These are phyloP conservation scores for Aspergillus egyptiacus DNA, from an alignment of 495 filamentous ascomycete species.

Conservation along the genomic window DNA sequence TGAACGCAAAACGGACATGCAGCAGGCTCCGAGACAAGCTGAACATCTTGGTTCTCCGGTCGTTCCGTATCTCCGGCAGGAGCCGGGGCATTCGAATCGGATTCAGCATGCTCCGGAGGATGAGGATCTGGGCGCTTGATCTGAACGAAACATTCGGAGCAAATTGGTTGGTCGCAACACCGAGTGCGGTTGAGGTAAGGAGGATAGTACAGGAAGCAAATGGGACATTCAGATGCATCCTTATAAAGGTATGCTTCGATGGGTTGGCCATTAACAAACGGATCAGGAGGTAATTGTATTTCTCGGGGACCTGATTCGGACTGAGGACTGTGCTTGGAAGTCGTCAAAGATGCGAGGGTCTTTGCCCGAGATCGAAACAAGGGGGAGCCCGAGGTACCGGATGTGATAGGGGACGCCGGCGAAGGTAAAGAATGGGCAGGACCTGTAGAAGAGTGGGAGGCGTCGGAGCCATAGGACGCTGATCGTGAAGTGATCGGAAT, in stretches of 20 bases:
- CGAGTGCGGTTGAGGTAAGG: slow-evolving; percentile 93
- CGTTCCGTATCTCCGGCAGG: slow-evolving; percentile 31
- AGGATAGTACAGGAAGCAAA: slow-evolving; percentile 94
- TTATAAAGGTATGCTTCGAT: slow-evolving; percentile 93
- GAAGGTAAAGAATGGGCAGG: slow-evolving; percentile 46
- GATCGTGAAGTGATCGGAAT: slow-evolving; percentile 71
- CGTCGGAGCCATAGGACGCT: slow-evolving; percentile 69
- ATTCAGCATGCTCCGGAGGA: slow-evolving; percentile 75
- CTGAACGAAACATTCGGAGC: slow-evolving; percentile 98
- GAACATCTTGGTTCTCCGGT: slow-evolving; percentile 47
- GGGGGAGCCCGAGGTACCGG: slow-evolving; percentile 55
- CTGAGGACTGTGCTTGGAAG: slow-evolving; percentile 59
- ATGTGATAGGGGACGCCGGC: slow-evolving; percentile 45
- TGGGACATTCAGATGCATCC: slow-evolving; percentile 83
- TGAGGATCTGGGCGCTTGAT: slow-evolving; percentile 97
- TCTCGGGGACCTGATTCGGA: slow-evolving; percentile 70
- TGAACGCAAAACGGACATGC: slow-evolving; percentile 93
- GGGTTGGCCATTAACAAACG: slow-evolving; percentile 84
- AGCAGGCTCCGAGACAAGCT: slow-evolving; percentile 85
- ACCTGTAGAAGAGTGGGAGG: slow-evolving; percentile 41
- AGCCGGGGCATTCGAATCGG: slow-evolving; percentile 43
- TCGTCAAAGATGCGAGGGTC: slow-evolving; percentile 77
- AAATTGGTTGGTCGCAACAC: slow-evolving; percentile 95
- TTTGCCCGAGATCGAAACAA: slow-evolving; percentile 68
- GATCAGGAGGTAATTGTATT: slow-evolving; percentile 72